phyloP scores from a whole-genome alignment of 257 asterid genomes.

The Ballota nigra region DNA sequence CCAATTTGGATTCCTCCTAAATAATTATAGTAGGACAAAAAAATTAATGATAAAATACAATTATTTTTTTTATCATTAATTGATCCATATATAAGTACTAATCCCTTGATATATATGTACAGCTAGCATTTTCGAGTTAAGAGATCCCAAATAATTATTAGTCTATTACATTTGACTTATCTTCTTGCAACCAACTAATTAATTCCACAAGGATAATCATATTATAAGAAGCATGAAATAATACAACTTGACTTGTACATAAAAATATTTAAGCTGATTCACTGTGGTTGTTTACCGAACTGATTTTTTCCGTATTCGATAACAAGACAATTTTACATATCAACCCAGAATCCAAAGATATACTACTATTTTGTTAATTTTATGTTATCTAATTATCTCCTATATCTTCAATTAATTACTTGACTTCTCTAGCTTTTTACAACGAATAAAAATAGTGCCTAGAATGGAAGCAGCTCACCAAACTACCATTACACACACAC shows the following conservation, averaged over 20 bases:
- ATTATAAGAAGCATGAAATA: not conserved
- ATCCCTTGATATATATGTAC: too few species aligned
- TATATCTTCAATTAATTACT: not conserved
- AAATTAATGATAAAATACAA: too few species aligned
- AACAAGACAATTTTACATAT: not conserved
- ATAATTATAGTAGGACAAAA: too few species aligned
- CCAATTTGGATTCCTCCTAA: too few species aligned
- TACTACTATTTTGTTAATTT: not conserved
- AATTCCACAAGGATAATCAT: not conserved
- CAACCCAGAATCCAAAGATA: not conserved
- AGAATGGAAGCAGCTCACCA: constrained; percentile 25
- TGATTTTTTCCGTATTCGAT: not conserved
- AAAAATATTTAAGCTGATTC: not conserved
- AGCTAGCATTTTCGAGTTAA: too few species aligned
- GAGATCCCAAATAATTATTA: too few species aligned
- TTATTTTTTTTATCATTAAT: too few species aligned
- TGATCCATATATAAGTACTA: too few species aligned
- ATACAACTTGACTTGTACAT: not conserved
- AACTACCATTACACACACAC: constrained; percentile 18
- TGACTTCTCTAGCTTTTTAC: not conserved
- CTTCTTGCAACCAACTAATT: constrained; percentile 1
- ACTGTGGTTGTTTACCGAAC: constrained; percentile 31
- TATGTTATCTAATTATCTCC: not conserved
- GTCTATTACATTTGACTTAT: not conserved
- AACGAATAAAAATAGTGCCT: not conserved